Base-by-base conservation (phyloP, 129 eudicot species). In the Oenanthe sinensis region DNA sequence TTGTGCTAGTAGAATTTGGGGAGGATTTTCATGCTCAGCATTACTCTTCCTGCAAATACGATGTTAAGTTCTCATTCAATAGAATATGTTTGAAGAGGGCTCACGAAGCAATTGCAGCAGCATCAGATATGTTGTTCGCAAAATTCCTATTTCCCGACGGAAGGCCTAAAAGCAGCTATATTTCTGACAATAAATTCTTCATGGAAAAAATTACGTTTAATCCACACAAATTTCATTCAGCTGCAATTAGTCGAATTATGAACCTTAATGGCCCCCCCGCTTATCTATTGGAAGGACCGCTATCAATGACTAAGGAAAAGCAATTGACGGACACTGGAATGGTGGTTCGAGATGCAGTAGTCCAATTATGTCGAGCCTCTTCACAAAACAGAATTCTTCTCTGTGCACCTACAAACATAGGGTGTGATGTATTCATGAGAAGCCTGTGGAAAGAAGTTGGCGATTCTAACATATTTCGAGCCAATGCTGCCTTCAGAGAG, bases 1-100 rank as follows among this genome's bases (percentile, higher is more conserved):
- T 58, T 46, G 78, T 84, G 40, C 77, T 84, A 24, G 81, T 78
- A 17, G 86, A 84, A 70, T 84, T 80, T 80, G 86, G 81, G 42
- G 73, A 80, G 40, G 83, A 80, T 47, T 84, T 84, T 72, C 78
- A 76, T 72, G 44, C 68, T 8, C 81, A 70, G 37, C 86, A 84
- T 70, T n/a, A 44, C 69, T 39, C 65, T 43, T 71, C 70, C 28
- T n/a, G 83, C 68, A 58, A 69, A 76, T 84, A 84, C 71, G 79
- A 80, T 26, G 83, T 84, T 74, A 80, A 79, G 62, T 84, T 84
- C 55, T 84, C 86, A 79, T 84, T 84, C 46, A 84, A 84, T 26
- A 80, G 86, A 79, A 75, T 80, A 43, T 84, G 86, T 76, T 70
- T 79, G 20, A 79, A 84, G 78, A 79, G 86, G 60, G 83, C 81